Evolutionary conservation across 106 monocot genomes (phyloP), one percentile per base, ranked within the genome.

Genomic region (Allium cepa): DNA sequence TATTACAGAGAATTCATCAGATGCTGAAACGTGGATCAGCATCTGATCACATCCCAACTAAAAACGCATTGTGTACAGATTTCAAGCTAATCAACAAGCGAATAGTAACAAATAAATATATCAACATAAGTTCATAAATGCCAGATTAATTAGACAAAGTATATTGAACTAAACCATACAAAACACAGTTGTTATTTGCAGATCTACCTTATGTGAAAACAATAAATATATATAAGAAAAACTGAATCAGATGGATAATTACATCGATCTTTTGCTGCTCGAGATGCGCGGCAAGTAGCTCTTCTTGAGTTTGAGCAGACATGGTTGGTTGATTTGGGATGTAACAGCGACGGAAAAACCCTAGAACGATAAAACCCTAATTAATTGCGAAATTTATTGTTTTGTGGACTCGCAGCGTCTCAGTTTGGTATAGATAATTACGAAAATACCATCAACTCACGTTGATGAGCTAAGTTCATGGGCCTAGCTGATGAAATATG

Each of bases 251-350:
- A 59, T 14, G 47, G 69, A 53, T 14, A 2, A 46, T 77, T 65
- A 84, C 88, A 56, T 88, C 82, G 79, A 88, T 76, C 77, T 81
- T 77, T 72, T 91, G 84, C 72, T 91, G 87, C 79, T 85, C 84
- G 49, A 91, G 78, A 51, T 79, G 91, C 50, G 79, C 79, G 55
- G 91, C 84, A 72, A 91, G 87, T 53, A 90, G 86, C 70, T 91
- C 91, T 64, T 91, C 84, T 51, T 77, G 82, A 26, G 84, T 82
- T 48, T 81, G 82, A 17, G 81, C 76, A 62, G 81, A 84, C 91
- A 87, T 84, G 68, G 66, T 46, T 61, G 36, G 10, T 18, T 14
- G 45, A 55, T 9, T 27, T 15, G 13, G 60, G 17, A 26, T 47
- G 47, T 15, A 28, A 2, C 12, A 59, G 18, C 14, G 56, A 0